phyloP scores from a whole-genome alignment of 2,329 filamentous ascomycete species.

The Scedosporium dehoogii region DNA sequence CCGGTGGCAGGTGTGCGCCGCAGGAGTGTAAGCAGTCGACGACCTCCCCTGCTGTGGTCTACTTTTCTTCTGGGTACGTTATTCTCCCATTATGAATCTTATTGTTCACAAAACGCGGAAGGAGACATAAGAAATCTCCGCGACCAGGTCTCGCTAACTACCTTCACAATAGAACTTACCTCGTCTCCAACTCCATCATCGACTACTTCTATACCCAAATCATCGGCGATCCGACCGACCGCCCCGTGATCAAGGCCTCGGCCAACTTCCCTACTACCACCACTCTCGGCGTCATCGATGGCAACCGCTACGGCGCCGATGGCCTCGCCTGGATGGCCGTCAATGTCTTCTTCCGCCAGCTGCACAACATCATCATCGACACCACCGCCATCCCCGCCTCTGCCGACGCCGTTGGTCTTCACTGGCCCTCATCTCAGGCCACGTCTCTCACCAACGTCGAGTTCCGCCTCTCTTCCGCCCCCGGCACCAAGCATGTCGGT shows the following conservation, averaged over 20 bases:
- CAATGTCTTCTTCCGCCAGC: conserved; percentile 50
- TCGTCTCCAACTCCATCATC: conserved; percentile 59
- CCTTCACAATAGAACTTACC: conserved; percentile 42
- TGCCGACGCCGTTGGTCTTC: conserved; percentile 43
- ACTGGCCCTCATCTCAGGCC: conserved; percentile 60
- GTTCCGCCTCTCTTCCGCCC: conserved; percentile 36
- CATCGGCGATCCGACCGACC: conserved; percentile 55
- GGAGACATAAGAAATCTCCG: background rate
- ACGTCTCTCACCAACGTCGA: conserved; percentile 49
- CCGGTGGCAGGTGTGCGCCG: conserved; percentile 31
- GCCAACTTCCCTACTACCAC: conserved; percentile 29
- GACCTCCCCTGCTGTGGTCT: conserved; percentile 25
- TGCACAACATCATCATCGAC: conserved; percentile 48
- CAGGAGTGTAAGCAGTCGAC: conserved; percentile 16
- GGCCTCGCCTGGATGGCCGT: conserved; percentile 41
- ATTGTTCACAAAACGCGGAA: background rate
- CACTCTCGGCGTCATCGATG: conserved; percentile 36
- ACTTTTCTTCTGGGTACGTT: conserved; percentile 25
- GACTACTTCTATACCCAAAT: conserved; percentile 75
- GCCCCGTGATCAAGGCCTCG: conserved; percentile 45
- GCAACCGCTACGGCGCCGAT: conserved; percentile 31
- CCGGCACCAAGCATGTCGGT: conserved; percentile 42
- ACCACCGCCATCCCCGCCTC: conserved; percentile 36
- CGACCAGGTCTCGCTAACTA: background rate
- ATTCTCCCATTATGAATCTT: background rate